Evolutionary conservation across 371 early-diverging fungal genomes (phyloP).

Genomic region (Catenaria anguillulae): DNA sequence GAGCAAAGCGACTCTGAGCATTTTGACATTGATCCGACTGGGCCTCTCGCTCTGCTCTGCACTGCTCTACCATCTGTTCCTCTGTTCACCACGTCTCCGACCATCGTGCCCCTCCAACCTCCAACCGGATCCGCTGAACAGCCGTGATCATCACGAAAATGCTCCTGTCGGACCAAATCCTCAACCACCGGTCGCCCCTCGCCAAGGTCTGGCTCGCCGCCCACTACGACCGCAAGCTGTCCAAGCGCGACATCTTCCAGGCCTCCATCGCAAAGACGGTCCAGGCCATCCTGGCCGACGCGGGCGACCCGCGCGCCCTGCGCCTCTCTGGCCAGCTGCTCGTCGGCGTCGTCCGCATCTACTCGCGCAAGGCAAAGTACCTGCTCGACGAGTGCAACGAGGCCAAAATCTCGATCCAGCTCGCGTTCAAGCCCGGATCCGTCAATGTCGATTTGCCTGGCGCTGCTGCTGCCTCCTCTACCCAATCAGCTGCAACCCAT

Average conservation of each 20-base stretch:
- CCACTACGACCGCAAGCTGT: constrained; percentile 91
- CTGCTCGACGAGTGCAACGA: constrained; percentile 95
- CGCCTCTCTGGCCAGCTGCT: constrained; percentile 92
- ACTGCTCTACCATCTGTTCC: no score
- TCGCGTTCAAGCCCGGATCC: constrained; percentile 73
- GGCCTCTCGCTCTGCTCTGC: no score
- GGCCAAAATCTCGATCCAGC: constrained; percentile 81
- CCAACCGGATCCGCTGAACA: no score
- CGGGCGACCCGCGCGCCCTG: constrained; percentile 72
- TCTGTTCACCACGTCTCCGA: no score
- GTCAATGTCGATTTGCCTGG: constrained; percentile 67
- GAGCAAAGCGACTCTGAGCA: no score
- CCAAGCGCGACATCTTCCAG: constrained; percentile 81
- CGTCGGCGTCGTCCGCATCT: constrained; percentile 89
- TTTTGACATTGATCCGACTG: no score
- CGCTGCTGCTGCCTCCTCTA: constrained; percentile 65
- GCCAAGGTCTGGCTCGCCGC: constrained; percentile 97
- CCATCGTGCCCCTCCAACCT: no score
- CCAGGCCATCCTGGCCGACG: constrained; percentile 56
- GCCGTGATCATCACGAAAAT: constrained; percentile 20
- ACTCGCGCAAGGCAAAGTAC: constrained; percentile 90
- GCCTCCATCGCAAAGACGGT: constrained; percentile 25
- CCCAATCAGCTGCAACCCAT: no score
- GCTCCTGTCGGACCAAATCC: constrained; percentile 63
- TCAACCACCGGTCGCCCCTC: constrained; percentile 76